These are phyloP conservation scores for Tephrocybe sp. DNA, from an alignment of 768 basidiomycete genomes.

Conservation along the genomic window DNA sequence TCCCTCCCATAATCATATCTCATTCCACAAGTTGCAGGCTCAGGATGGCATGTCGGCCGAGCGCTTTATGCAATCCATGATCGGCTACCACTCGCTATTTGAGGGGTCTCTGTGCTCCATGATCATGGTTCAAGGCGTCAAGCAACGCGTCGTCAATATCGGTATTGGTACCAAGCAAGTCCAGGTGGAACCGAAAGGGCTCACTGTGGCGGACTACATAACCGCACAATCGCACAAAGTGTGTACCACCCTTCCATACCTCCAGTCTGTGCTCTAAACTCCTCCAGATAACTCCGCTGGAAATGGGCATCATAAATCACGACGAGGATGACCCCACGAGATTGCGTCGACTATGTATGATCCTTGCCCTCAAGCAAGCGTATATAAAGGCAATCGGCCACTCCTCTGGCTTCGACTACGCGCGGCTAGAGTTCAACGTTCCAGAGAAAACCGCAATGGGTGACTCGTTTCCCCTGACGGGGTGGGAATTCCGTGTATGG, in stretches of 20 bases:
- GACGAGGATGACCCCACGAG: constrained; percentile 61
- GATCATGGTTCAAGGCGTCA: constrained; percentile 81
- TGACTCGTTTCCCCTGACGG: constrained; percentile 67
- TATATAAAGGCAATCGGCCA: constrained; percentile 87
- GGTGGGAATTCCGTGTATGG: constrained; percentile 89
- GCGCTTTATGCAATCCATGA: constrained; percentile 69
- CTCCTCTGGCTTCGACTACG: constrained; percentile 76
- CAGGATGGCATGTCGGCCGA: constrained; percentile 63
- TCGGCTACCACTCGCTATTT: constrained; percentile 74
- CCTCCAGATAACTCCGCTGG: constrained; percentile 34
- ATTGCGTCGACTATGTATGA: constrained; percentile 73
- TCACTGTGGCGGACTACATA: constrained; percentile 59
- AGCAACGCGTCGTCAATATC: constrained; percentile 76
- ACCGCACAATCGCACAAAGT: constrained; percentile 80
- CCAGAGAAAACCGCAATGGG: constrained; percentile 57
- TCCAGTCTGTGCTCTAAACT: background rate
- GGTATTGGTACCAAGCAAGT: constrained; percentile 78
- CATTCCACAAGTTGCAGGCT: constrained; percentile 31
- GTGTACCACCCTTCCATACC: constrained; percentile 17
- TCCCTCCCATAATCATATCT: constrained; percentile 3
- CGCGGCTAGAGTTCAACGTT: constrained; percentile 81
- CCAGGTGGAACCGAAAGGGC: constrained; percentile 59
- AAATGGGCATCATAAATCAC: constrained; percentile 51
- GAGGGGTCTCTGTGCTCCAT: constrained; percentile 76
- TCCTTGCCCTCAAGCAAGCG: constrained; percentile 77